A percentile compares a stretch with the other conserved stretches of the same genome.
Conservation (phyloP, 495 filamentous ascomycete genomes). For the Penicillium bovifimosum region DNA sequence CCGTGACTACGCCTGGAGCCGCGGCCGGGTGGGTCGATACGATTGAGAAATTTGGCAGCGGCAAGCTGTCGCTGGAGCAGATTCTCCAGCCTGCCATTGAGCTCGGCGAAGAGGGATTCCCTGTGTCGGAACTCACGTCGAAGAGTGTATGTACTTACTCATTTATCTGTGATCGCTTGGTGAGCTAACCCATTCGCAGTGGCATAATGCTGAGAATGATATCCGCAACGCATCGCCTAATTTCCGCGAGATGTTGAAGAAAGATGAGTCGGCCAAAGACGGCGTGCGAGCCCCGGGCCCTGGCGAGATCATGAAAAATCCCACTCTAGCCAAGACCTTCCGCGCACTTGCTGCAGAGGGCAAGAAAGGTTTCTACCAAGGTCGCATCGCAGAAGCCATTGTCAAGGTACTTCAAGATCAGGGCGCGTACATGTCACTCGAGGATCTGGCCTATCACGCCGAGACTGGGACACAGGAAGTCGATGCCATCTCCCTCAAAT, state of each 20-base stretch:
- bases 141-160: slow-evolving; percentile 53
- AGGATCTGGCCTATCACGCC: slow-evolving; percentile 73
- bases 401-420: slow-evolving; percentile 69
- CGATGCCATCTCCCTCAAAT: slow-evolving; percentile 73
- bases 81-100: slow-evolving; percentile 80
- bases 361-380: slow-evolving; percentile 87
- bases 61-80: slow-evolving; percentile 70
- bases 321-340: slow-evolving; percentile 76
- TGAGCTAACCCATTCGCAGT: slow-evolving; percentile 42
- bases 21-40: slow-evolving; percentile 93
- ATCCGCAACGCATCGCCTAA: slow-evolving; percentile 76
- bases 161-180: neutral
- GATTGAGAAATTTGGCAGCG: slow-evolving; percentile 87
- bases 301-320: slow-evolving; percentile 90
- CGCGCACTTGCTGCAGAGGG: slow-evolving; percentile 71
- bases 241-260: slow-evolving; percentile 75
- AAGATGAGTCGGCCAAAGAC: slow-evolving; percentile 56
- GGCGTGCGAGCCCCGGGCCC: slow-evolving; percentile 65
- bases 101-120: slow-evolving; percentile 83
- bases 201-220: slow-evolving; percentile 53
- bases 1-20: slow-evolving; percentile 83
- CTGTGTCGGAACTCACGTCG: slow-evolving; percentile 75
- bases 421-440: slow-evolving; percentile 72
- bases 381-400: slow-evolving; percentile 70
- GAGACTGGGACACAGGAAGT: slow-evolving; percentile 70